Conservation (phyloP, 106 monocot genomes). For the Apostasia shenzhenica region DNA sequence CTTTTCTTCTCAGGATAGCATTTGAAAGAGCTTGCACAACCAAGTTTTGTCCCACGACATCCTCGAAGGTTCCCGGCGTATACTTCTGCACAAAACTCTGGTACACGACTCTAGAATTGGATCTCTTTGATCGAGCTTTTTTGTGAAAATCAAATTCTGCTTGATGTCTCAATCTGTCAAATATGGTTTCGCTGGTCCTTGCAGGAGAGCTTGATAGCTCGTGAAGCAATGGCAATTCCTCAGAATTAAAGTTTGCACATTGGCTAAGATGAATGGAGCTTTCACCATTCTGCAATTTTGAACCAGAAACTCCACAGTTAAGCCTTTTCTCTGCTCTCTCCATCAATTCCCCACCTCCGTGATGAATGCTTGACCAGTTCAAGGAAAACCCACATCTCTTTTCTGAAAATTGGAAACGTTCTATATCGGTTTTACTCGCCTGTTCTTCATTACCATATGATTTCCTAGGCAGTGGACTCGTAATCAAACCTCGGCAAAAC, state of each 20-base stretch:
- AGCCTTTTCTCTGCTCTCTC: conserved; percentile 65
- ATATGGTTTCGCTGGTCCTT: conserved; percentile 10
- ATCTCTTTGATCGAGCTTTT: conserved; percentile 19
- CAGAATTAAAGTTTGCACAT: conserved; percentile 42
- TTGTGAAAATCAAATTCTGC: conserved; percentile 23
- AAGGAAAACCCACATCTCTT: conserved; percentile 72
- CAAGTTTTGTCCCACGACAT: conserved; percentile 66
- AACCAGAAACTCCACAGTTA: conserved; percentile 62
- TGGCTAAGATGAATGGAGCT: conserved; percentile 14
- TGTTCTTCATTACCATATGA: neutral
- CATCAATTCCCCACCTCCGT: conserved; percentile 52
- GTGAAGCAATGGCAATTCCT: conserved; percentile 44
- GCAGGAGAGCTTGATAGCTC: conserved; percentile 34
- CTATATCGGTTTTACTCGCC: conserved; percentile 22
- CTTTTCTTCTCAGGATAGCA: conserved; percentile 42
- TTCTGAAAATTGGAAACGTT: conserved; percentile 23
- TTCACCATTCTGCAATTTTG: conserved; percentile 28
- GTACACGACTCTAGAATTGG: conserved; percentile 1
- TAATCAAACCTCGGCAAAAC: too few relatives aligned
- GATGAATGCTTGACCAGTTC: conserved; percentile 81
- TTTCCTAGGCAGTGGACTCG: conserved; percentile 10
- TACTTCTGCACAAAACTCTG: conserved; percentile 57
- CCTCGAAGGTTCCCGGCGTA: conserved; percentile 52
- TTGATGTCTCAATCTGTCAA: conserved; percentile 18
- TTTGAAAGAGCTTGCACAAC: conserved; percentile 64